A percentile compares a stretch with the other conserved stretches of the same genome.
Conservation (phyloP, 2,329 filamentous ascomycete genomes). For the Fusarium stilboides region DNA sequence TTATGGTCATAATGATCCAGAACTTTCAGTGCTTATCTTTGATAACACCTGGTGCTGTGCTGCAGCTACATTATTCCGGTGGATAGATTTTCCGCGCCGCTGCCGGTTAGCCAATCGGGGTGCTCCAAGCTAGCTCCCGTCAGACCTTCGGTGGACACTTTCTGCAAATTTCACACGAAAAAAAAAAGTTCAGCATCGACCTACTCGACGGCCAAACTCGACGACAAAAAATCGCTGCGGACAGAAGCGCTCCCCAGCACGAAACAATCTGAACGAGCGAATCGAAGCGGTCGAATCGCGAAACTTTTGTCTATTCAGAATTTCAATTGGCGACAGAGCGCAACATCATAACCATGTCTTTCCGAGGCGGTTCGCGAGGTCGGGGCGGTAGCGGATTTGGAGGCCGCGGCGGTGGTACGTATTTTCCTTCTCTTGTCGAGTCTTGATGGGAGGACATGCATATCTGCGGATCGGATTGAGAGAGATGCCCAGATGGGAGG, state of each 20-base stretch:
- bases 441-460: background rate
- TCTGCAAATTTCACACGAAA: constrained; percentile 53
- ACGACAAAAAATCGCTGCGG: constrained; percentile 23
- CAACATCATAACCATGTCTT: constrained; percentile 54
- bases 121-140: constrained; percentile 42
- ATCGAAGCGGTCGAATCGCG: constrained; percentile 19
- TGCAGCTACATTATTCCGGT: constrained; percentile 16
- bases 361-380: constrained; percentile 57
- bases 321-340: constrained; percentile 28
- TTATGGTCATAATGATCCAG: background rate
- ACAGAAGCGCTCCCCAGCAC: constrained; percentile 8
- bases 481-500: background rate
- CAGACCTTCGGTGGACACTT: constrained; percentile 38
- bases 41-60: background rate
- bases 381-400: constrained; percentile 55
- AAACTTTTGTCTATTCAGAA: background rate
- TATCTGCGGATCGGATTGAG: background rate
- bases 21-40: background rate
- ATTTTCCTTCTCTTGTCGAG: background rate
- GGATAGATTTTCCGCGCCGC: constrained; percentile 41
- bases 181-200: constrained; percentile 45
- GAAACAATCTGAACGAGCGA: constrained; percentile 23
- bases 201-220: constrained; percentile 35
- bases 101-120: constrained; percentile 37
- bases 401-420: constrained; percentile 56